These are phyloP conservation scores for Suhomyces chickasaworum DNA, from an alignment of 1,139 yeast genomes.

Conservation along the genomic window DNA sequence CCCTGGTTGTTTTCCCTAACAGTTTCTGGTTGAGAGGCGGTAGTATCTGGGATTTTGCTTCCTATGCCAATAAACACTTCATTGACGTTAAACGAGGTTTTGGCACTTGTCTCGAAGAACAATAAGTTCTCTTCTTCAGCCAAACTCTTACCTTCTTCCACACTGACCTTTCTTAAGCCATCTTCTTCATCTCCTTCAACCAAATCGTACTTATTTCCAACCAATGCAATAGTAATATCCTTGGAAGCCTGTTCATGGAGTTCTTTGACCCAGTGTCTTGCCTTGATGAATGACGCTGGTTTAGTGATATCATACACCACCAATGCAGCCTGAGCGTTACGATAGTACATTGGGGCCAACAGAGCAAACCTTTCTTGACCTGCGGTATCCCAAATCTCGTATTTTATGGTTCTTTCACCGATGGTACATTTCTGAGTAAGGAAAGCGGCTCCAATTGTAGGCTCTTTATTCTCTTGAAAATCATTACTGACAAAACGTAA, in stretches of 20 bases:
- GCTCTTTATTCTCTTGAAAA: slow-evolving; percentile 94
- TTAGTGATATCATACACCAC: slow-evolving; percentile 96
- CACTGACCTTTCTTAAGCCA: slow-evolving; percentile 71
- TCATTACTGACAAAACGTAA: slow-evolving; percentile 92
- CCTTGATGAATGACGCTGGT: slow-evolving; percentile 96
- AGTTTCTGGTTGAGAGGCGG: slow-evolving; percentile 7
- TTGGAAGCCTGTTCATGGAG: slow-evolving; percentile 93
- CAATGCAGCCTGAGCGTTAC: slow-evolving; percentile 98
- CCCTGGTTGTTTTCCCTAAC: slow-evolving; percentile 14
- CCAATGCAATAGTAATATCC: slow-evolving; percentile 88
- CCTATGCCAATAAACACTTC: slow-evolving; percentile 85
- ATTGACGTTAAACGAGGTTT: slow-evolving; percentile 79
- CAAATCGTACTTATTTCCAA: slow-evolving; percentile 89
- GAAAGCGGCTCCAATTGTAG: slow-evolving; percentile 98
- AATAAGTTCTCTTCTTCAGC: slow-evolving; percentile 73
- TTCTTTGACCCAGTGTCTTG: slow-evolving; percentile 99
- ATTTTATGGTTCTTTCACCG: slow-evolving; percentile 87
- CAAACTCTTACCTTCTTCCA: slow-evolving; percentile 80
- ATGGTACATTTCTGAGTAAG: slow-evolving; percentile 92
- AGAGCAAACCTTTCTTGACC: slow-evolving; percentile 98
- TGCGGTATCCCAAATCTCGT: slow-evolving; percentile 99
- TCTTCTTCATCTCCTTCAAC: slow-evolving; percentile 36
- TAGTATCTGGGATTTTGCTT: slow-evolving; percentile 62
- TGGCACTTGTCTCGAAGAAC: slow-evolving; percentile 93
- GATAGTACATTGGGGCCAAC: slow-evolving; percentile 95